Base-by-base conservation (phyloP, 2,329 filamentous ascomycete genomes). In the Basipetospora sp. region DNA sequence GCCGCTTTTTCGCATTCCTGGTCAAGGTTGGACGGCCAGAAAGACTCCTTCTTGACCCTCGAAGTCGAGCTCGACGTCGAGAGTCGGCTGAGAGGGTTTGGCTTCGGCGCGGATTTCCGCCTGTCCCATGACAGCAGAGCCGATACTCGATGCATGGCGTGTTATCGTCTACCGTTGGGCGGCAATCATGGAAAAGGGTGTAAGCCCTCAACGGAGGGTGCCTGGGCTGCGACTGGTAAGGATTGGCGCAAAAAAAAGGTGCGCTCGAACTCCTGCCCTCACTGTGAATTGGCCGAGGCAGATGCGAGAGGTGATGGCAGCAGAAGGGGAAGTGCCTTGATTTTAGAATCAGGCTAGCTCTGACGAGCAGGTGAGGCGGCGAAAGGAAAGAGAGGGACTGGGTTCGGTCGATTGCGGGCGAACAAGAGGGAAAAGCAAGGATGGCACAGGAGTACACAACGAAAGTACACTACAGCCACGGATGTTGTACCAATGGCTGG, bases 1-100 rank as follows among this genome's bases (percentile, higher is more conserved):
- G 86, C 85, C 33, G 86, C 83, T 62, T 94, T 94, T 59, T 94
- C 84, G 57, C 80, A 82, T 64, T 94, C 87, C 47, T 80, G 79
- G 54, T 94, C 87, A 36, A 94, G 65, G 1, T 78, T 80, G 22
- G 81, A 80, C 3, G 85, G 85, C 82, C 82, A 90, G 51, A 88
- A 88, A 17, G 80, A 77, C 54, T 92, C 40, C n/a, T 41, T 45
- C 16, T 43, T 42, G 26, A 45, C 40, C 33, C 43, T 45, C 13
- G 41, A 40, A 4, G 42, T 39, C 18, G 36, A 25, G 16, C 30
- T 40, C 80, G 70, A 3, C 78, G 77, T 26, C 13, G 38, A 36
- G 11, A 35, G 18, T 13, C 38, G 38, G 26, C 20, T 22, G 17
- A 27, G 20, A 29, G 29, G 32, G 31, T 31, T 36, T 16, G 30